Conservation (phyloP, 768 basidiomycete species). For the Sporobolomyces pararoseus region DNA sequence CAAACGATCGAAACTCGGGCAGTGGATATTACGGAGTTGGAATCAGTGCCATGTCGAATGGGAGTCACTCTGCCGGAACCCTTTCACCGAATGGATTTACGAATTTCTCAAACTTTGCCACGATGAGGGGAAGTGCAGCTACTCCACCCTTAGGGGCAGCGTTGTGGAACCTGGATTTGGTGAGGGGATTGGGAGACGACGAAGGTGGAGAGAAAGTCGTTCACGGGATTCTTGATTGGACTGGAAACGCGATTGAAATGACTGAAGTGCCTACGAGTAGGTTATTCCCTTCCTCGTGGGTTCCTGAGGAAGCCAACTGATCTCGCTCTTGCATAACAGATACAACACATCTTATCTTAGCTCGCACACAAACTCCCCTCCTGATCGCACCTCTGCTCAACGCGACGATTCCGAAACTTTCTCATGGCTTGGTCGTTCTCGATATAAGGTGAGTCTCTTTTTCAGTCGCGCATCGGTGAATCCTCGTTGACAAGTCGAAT, state of each 20-base stretch:
- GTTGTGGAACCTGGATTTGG: slow-evolving; percentile 27
- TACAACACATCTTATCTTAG: slow-evolving; percentile 87
- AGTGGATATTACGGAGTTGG: neutral
- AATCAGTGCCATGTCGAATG: neutral
- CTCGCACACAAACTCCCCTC: slow-evolving; percentile 72
- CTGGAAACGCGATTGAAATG: slow-evolving; percentile 62
- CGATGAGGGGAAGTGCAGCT: no score
- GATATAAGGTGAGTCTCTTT: slow-evolving; percentile 62
- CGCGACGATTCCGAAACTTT: slow-evolving; percentile 65
- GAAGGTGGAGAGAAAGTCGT: slow-evolving; percentile 62
- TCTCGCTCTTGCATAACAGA: slow-evolving; percentile 54
- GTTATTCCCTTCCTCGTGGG: neutral
- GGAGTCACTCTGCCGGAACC: neutral
- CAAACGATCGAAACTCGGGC: neutral
- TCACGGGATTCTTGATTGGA: slow-evolving; percentile 68
- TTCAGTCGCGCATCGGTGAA: neutral
- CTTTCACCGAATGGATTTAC: neutral
- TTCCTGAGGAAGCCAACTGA: neutral
- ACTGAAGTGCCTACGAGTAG: slow-evolving; percentile 47
- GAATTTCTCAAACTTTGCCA: neutral
- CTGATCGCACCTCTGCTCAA: slow-evolving; percentile 72
- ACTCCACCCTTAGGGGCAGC: neutral
- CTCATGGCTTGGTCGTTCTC: slow-evolving; percentile 74
- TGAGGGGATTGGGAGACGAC: slow-evolving; percentile 52
- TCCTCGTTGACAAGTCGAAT: neutral